Evolutionary conservation across 768 basidiomycete species (phyloP).

Genomic region (Sporobolomyces phaffii): DNA sequence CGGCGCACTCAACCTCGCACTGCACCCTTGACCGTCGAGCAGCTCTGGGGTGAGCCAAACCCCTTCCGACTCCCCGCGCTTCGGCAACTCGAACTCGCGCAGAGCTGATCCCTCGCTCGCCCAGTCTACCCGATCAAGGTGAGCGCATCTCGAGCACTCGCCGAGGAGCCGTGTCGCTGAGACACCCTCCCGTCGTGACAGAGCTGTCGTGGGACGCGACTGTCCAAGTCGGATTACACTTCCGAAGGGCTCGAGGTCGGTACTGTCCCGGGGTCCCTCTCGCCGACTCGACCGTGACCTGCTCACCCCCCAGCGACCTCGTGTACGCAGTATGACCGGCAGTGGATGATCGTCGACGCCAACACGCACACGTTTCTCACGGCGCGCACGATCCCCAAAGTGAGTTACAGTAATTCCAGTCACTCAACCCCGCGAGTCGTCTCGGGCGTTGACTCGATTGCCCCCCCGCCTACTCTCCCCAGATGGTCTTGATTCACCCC

Average conservation of each 20-base stretch:
- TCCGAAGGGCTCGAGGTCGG: conserved; percentile 22
- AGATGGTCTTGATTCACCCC: conserved; percentile 37
- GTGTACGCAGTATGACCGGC: conserved; percentile 24
- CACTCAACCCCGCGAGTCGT: no score
- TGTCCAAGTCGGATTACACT: conserved; percentile 1
- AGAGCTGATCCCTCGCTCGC: not conserved
- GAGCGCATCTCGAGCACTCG: no score
- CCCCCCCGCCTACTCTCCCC: not conserved
- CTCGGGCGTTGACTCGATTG: not conserved
- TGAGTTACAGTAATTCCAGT: not conserved
- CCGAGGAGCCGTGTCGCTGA: no score
- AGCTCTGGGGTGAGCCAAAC: conserved; percentile 23
- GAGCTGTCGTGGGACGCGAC: conserved; percentile 19
- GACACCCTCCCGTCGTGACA: no score
- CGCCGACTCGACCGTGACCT: not conserved
- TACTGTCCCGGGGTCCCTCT: not conserved
- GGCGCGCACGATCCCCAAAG: conserved; percentile 30
- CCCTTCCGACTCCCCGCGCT: not conserved
- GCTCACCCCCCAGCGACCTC: no score
- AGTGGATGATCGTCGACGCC: conserved; percentile 38
- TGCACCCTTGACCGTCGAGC: not conserved
- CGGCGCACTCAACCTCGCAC: not conserved
- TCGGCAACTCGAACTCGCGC: not conserved
- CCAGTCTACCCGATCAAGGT: conserved; percentile 33
- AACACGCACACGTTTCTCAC: conserved; percentile 32